Percentiles rank a stretch among this genome's conserved stretches.
These are phyloP conservation scores for Monilinia fructigena DNA, from an alignment of 2,329 filamentous ascomycete species.

Conservation along the genomic window DNA sequence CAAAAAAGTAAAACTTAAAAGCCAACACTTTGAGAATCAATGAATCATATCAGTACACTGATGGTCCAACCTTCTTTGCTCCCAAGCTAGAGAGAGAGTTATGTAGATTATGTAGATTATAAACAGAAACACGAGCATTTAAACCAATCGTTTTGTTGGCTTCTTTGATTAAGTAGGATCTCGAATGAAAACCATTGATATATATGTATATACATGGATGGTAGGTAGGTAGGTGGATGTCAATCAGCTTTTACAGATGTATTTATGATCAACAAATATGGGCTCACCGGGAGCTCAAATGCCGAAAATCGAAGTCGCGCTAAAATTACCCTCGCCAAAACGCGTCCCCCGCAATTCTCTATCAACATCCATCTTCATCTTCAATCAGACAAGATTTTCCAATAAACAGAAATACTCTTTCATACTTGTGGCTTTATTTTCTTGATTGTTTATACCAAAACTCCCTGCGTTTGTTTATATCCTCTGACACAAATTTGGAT, in stretches of 20 bases:
- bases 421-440: background rate
- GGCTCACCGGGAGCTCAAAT: slow-evolving; percentile 2
- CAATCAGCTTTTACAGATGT: no score
- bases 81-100: no score
- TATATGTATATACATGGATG: no score
- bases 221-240: no score
- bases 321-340: slow-evolving; percentile 8
- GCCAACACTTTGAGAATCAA: no score
- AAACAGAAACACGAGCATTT: no score
- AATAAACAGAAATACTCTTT: background rate
- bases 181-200: no score
- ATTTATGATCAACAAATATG: no score
- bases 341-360: slow-evolving; percentile 21
- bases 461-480: background rate
- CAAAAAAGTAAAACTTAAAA: background rate
- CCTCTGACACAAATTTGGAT: background rate
- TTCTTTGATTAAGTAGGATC: background rate
- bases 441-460: background rate
- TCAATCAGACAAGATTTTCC: background rate
- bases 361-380: slow-evolving; percentile 18
- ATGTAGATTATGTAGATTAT: background rate
- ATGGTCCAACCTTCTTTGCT: background rate
- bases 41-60: background rate
- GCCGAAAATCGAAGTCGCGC: slow-evolving; percentile 1
- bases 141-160: no score